These are phyloP conservation scores for Debaryomyces prosopidis DNA, from an alignment of 805 yeast species.

Conservation along the genomic window DNA sequence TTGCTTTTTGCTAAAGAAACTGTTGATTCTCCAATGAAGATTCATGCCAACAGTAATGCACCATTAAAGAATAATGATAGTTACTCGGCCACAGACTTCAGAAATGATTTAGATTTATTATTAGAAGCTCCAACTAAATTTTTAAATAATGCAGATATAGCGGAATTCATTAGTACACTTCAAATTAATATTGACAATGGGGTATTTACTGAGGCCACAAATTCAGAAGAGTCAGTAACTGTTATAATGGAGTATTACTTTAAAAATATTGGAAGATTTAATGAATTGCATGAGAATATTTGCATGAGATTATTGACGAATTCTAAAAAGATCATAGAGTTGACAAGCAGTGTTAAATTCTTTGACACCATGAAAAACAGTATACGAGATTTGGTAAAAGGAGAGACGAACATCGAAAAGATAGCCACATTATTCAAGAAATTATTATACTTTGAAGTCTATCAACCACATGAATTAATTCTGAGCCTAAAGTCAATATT, in stretches of 20 bases:
- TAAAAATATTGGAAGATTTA: slow-evolving; percentile 3
- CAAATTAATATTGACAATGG: slow-evolving; percentile 9
- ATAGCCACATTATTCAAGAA: slow-evolving; percentile 13
- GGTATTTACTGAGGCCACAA: not conserved
- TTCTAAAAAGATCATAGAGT: slow-evolving; percentile 6
- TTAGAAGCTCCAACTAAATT: slow-evolving; percentile 8
- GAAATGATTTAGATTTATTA: slow-evolving; percentile 25
- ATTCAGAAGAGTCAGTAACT: not conserved
- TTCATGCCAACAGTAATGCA: slow-evolving; percentile 17
- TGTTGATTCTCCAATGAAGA: slow-evolving; percentile 37
- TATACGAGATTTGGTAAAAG: slow-evolving; percentile 2
- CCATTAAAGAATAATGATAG: slow-evolving; percentile 14
- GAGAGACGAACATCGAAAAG: not conserved
- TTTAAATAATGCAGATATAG: slow-evolving; percentile 15
- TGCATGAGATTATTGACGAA: slow-evolving; percentile 12
- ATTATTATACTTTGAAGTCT: slow-evolving; percentile 15
- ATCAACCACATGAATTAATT: slow-evolving; percentile 14
- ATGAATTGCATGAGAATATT: slow-evolving; percentile 3
- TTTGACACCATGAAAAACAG: slow-evolving; percentile 7
- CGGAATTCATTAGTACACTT: slow-evolving; percentile 13
- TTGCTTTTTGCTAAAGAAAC: slow-evolving; percentile 22
- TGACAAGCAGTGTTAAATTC: slow-evolving; percentile 6
- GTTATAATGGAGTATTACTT: slow-evolving; percentile 11
- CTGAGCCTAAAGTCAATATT: slow-evolving; percentile 9
- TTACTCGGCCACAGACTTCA: slow-evolving; percentile 23